phyloP scores from a whole-genome alignment of 108 stramenopile genomes.

The Bacterosira constricta region DNA sequence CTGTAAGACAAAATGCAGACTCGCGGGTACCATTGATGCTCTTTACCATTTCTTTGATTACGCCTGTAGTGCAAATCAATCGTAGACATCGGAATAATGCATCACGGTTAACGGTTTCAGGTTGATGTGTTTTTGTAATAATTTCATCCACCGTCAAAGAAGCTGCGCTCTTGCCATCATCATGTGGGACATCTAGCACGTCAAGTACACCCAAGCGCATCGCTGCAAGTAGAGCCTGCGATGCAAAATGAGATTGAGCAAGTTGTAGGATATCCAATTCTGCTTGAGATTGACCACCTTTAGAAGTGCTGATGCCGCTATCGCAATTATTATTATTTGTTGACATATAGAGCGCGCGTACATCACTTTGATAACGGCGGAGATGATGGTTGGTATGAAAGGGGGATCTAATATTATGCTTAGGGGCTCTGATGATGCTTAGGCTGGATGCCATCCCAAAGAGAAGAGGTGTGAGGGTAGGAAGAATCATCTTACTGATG shows the following conservation, averaged over 20 bases:
- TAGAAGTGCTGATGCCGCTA: neutral
- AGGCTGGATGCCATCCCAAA: neutral
- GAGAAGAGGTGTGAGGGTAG: neutral
- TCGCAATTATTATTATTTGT: neutral
- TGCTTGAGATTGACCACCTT: neutral
- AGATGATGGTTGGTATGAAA: neutral
- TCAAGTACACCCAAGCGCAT: slow-evolving; percentile 20
- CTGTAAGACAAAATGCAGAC: slow-evolving; percentile 28
- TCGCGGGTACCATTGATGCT: neutral
- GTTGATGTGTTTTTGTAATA: slow-evolving; percentile 7
- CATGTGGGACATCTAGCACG: slow-evolving; percentile 5
- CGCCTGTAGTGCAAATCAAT: slow-evolving; percentile 41
- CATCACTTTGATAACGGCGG: neutral
- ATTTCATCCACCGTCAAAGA: slow-evolving; percentile 26
- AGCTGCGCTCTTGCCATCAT: neutral
- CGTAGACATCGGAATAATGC: slow-evolving; percentile 36
- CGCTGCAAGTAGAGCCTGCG: slow-evolving; percentile 23
- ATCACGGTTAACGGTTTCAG: slow-evolving; percentile 19
- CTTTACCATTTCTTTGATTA: slow-evolving; percentile 22
- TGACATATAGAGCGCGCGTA: neutral
- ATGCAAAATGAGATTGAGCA: slow-evolving; percentile 36
- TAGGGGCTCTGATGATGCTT: neutral
- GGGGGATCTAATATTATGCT: neutral
- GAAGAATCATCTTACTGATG: neutral
- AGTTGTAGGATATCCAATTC: slow-evolving; percentile 21